These are phyloP conservation scores for Cercophora scortea DNA, from an alignment of 495 filamentous ascomycete species.

Conservation along the genomic window DNA sequence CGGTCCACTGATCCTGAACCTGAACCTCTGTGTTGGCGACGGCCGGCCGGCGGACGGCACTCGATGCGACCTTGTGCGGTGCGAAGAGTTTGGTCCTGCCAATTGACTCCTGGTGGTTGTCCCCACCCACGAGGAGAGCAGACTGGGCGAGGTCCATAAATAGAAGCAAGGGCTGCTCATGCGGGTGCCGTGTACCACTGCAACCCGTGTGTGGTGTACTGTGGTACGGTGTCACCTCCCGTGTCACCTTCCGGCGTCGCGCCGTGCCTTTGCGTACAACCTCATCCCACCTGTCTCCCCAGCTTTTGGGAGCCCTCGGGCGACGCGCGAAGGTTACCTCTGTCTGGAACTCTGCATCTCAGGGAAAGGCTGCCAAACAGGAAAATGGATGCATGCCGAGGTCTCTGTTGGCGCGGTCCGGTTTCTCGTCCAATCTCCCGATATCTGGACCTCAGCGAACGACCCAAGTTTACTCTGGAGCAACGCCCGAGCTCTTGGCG, in stretches of 20 bases:
- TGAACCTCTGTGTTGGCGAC: conserved; percentile 7
- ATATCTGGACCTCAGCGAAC: too few relatives aligned
- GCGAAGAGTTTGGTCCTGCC: conserved; percentile 1
- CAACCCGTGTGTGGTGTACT: too few relatives aligned
- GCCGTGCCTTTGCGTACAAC: conserved; percentile 10
- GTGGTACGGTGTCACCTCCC: not conserved
- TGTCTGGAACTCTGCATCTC: not conserved
- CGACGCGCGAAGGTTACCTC: too few relatives aligned
- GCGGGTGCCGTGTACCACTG: conserved; percentile 6
- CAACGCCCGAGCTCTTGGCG: too few relatives aligned
- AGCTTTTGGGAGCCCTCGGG: not conserved
- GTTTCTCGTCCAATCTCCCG: too few relatives aligned
- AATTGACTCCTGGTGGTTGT: conserved; percentile 2
- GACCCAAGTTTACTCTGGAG: too few relatives aligned
- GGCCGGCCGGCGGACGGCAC: conserved; percentile 4
- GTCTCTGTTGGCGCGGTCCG: too few relatives aligned
- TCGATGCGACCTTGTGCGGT: conserved; percentile 11
- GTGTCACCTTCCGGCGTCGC: conserved; percentile 3
- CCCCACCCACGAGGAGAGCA: conserved; percentile 4
- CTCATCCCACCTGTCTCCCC: conserved; percentile 1
- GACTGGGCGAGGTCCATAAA: conserved; percentile 15
- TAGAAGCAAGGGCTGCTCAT: conserved; percentile 9
- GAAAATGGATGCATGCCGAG: too few relatives aligned
- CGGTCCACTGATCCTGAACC: too few relatives aligned
- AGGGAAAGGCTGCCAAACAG: too few relatives aligned